A percentile compares a stretch with the other conserved stretches of the same genome.
These are phyloP conservation scores for Pythium biforme DNA, from an alignment of 352 stramenopile species.

Conservation along the genomic window DNA sequence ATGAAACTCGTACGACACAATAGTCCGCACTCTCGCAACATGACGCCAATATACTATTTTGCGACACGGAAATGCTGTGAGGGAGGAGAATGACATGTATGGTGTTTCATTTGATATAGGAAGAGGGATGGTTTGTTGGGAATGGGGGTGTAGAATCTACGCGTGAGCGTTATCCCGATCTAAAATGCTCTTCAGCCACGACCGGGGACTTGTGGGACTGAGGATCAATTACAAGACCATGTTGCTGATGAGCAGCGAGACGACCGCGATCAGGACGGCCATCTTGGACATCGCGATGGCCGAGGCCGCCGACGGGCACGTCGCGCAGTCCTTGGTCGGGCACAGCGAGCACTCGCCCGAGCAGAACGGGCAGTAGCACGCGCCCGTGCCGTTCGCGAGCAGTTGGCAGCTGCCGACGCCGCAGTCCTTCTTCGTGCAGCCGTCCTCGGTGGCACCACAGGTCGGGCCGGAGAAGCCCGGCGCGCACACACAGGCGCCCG, in stretches of 20 bases:
- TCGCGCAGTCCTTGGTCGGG: constrained; percentile 29
- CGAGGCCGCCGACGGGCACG: constrained; percentile 32
- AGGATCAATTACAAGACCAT: constrained; percentile 20
- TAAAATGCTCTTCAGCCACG: neutral
- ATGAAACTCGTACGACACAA: neutral
- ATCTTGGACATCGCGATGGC: constrained; percentile 29
- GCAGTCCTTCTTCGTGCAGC: constrained; percentile 33
- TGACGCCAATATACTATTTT: constrained; percentile 7
- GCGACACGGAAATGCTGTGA: neutral
- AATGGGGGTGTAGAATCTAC: constrained; percentile 12
- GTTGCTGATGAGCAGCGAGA: constrained; percentile 28
- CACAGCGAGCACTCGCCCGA: constrained; percentile 31
- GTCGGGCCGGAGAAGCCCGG: constrained; percentile 42
- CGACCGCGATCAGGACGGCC: constrained; percentile 24
- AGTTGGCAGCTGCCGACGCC: constrained; percentile 29
- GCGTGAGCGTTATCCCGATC: constrained; percentile 4
- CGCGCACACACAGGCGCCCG: constrained; percentile 37
- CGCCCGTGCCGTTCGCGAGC: constrained; percentile 24
- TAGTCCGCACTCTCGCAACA: neutral
- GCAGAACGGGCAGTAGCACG: constrained; percentile 40
- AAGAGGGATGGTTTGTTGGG: neutral
- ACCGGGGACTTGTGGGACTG: neutral
- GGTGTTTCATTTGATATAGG: constrained; percentile 14
- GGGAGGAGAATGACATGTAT: constrained; percentile 4
- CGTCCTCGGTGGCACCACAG: constrained; percentile 44